Base-by-base conservation (phyloP, 148 eudicot genomes). In the Suaeda aralocaspica region DNA sequence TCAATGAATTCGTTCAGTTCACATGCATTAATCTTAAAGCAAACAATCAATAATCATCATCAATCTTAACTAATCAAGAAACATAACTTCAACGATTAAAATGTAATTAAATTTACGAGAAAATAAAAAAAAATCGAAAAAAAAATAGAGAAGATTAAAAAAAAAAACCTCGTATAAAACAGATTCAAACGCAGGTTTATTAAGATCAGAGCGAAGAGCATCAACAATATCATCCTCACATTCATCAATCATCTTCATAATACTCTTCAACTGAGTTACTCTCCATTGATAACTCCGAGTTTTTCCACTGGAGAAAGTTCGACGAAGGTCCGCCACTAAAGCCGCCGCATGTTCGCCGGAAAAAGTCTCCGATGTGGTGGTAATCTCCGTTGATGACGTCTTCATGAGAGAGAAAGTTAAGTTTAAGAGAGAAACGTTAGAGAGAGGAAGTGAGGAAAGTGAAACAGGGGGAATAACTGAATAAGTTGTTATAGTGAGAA, bases 231-330 rank as follows among this genome's bases (percentile, higher is more conserved):
- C 87, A 1, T 46, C 45, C 78, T 88, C 96, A 57, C 69, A 81
- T 53, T 80, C 72, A 1, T 77, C 81, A 5, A 79, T 9, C 61
- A 90, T 51, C 53, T 74, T 87, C 16, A 77, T 42, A 4, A 90
- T 61, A 16, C 79, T 81, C 61, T 83, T 88, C 78, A 90, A 68
- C 87, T 90, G 96, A 62, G 78, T 64, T 2, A 75, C 78, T 67
- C 96, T 83, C 96, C 96, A 90, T 64, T 88, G 87, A 60, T 82
- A 84, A 52, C 78, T 84, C 83, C 75, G 83, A 31, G 92, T 90
- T 48, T 77, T 88, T 2, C 90, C 92, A 1, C 57, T 60, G 22
- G 26, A 34, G 49, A 68, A 86, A 13, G 71, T 76, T 5, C 52
- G 63, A 13, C 92, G 74, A 44, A 90, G 78, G 44, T 90, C 92